Base-by-base conservation (phyloP, 441 rosid genomes). In the Daphne laureola region DNA sequence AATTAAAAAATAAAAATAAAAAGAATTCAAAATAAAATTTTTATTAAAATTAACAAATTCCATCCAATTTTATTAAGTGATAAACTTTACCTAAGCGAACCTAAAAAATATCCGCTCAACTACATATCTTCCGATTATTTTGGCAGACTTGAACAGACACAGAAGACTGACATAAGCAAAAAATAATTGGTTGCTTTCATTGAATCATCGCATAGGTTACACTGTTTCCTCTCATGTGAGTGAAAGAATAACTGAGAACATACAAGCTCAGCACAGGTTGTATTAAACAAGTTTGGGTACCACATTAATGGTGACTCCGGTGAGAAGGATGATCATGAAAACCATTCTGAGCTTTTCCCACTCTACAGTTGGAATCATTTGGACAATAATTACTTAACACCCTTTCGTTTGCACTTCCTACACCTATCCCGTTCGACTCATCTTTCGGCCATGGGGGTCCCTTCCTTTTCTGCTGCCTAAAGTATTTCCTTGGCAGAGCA, bases 401-500 rank as follows among this genome's bases (percentile, higher is more conserved):
- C 40, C 72, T 77, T 50, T 67, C 64, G 52, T 62, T 55, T 52
- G 63, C 41, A 61, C 51, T 67, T 53, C 61, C 78, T 56, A 68
- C 51, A 54, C 70, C 78, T 59, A 59, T 62, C 4, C 42, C 49
- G 59, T 58, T 65, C 60, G 16, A 54, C 53, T 47, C 50, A 58
- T 51, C 27, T 57, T 44, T 61, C 12, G 69, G 59, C 81, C 80
- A 77, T 0, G 77, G 78, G 5, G 79, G 80, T 9, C 59, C 68
- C 62, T 70, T 86, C 76, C 80, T 76, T 71, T 87, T 91, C 72
- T 83, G 98, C 71, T 86, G 95, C 73, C 79, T 79, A 53, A 82
- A 91, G 80, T 81, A 85, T 68, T 82, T 82, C 65, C 61, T 79
- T 54, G 91, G 88, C 74, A 87, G 57, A 71, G 83, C 95, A 44